Base-by-base conservation (phyloP, 139 green algal genomes). In the Volvox africanus region DNA sequence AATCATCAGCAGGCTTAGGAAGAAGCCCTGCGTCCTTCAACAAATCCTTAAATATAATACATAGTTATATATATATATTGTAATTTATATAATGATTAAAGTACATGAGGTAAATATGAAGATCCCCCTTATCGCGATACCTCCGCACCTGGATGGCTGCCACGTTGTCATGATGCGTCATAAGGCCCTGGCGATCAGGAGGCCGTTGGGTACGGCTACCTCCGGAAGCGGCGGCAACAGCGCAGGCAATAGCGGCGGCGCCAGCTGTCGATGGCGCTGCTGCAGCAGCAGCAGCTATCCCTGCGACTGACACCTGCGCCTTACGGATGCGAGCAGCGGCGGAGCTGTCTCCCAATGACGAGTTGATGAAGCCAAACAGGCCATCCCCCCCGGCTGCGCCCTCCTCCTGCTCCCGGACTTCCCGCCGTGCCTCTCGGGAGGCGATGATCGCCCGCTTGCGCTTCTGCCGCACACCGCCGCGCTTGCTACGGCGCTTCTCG, bases 301-400 rank as follows among this genome's bases (percentile, higher is more conserved):
- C 75, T 30, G 75, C 32, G 18, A 90, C 22, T 0, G 73, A 20
- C 55, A 84, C 61, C n/a, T 90, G 86, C 20, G 86, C 75, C 75
- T 78, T 85, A 30, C 86, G 86, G 44, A 90, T 85, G 50, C 86
- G 86, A 5, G 86, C 73, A 5, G 86, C 86, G 0, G 61, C 55
- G 13, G 75, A 85, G 1, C 13, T 22, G 86, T 90, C 86, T 0
- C 86, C 86, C 22, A 90, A 33, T 13, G 86, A 90, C 26, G 55
- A n/a, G 75, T 90, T 90, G 21, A 90, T 85, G 55, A 90, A 90
- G 50, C 61, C 73, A 33, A 90, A 90, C 28, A 90, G 73, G 0
- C 86, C 86, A 20, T 73, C 71, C 32, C 75, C 75, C 0, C 73
- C 86, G 32, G 73, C 50, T 55, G 35, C 86, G 11, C 55, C 75